Evolutionary conservation across 2,329 filamentous ascomycete species (phyloP), one percentile per base, ranked within the genome.

Genomic region (Monosporascus sp.): DNA sequence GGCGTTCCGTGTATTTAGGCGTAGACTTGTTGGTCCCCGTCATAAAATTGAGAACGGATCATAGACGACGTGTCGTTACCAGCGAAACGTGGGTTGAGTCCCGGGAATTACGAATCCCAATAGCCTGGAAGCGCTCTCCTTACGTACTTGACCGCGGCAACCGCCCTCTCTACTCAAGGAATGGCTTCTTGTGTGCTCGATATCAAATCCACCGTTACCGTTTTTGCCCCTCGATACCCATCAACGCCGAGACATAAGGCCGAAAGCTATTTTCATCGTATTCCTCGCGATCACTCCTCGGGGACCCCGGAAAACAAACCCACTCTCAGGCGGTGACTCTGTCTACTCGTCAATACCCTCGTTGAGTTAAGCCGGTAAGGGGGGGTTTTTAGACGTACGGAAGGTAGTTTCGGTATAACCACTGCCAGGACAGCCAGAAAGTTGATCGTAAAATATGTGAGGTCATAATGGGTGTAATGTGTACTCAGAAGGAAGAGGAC

Each of bases 381-480:
- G 26, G 31, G 50, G 24, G 35, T 15, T 9, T 38, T 18, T 9
- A 48, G 60, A 84, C 92, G 72, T 80, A 97, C 93, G 70, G 89
- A 93, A 62, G 94, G 94, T 62, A 99, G 77, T 76, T 99, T 99
- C 41, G 94, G 94, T 69, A 99, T 94, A 55, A 99, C 89, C 52
- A 99, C 94, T 45, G 82, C 91, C 68, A 99, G 76, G 40, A 95
- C 89, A 53, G 94, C 94, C 65, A 97, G 75, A 70, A 96, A 93
- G 76, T 99, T 99, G 76, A 99, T 94, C 65, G 89, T 91, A 69
- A 99, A 99, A 74, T 96, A 97, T 45, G 91, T 89, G 69, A 97
- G 73, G 74, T 97, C 93, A 78, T 97, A 99, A 74, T 97, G 93
- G 47, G 94, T 97, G 75, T 97, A 99, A 74, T 99, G 94, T 24